A percentile compares a stretch with the other conserved stretches of the same genome.
phyloP scores from a whole-genome alignment of 2,329 filamentous ascomycete genomes.

The Sporothrix brasiliensis region DNA sequence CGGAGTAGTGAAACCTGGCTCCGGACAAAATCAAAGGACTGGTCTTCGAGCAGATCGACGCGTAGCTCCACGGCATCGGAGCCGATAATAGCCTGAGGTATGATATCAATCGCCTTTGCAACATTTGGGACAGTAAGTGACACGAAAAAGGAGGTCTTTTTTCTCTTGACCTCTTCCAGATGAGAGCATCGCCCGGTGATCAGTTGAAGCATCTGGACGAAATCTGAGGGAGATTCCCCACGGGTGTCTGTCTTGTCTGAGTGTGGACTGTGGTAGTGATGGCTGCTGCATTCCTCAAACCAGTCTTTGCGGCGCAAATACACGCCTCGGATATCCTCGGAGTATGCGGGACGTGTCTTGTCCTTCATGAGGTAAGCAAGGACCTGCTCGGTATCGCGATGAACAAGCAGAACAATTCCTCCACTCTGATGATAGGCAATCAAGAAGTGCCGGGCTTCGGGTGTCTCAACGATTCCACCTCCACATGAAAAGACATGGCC shows the following conservation, averaged over 20 bases:
- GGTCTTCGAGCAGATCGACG: conserved; percentile 85
- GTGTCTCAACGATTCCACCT: conserved; percentile 86
- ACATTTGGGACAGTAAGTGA: conserved; percentile 83
- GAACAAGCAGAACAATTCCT: conserved; percentile 83
- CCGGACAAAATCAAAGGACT: conserved; percentile 73
- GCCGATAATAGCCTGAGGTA: conserved; percentile 76
- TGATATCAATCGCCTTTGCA: conserved; percentile 60
- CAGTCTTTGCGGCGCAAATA: conserved; percentile 87
- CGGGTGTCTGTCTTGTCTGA: conserved; percentile 45
- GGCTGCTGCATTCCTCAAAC: conserved; percentile 92
- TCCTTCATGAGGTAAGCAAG: conserved; percentile 87
- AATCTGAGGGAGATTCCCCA: conserved; percentile 63
- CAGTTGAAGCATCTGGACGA: conserved; percentile 70
- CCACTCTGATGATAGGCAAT: conserved; percentile 71
- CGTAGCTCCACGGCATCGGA: conserved; percentile 91
- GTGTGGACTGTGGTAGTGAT: conserved; percentile 85
- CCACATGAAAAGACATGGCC: conserved; percentile 90
- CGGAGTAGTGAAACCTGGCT: conserved; percentile 81
- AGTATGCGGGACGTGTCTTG: conserved; percentile 88
- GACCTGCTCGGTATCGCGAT: conserved; percentile 83
- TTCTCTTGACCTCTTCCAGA: conserved; percentile 59
- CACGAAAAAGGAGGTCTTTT: conserved; percentile 86
- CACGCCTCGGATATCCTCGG: conserved; percentile 87
- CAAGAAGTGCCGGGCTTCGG: conserved; percentile 76
- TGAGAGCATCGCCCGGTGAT: conserved; percentile 66